These are phyloP conservation scores for Wallacemonas sp. DNA, from an alignment of 208 protist genomes.

Conservation along the genomic window DNA sequence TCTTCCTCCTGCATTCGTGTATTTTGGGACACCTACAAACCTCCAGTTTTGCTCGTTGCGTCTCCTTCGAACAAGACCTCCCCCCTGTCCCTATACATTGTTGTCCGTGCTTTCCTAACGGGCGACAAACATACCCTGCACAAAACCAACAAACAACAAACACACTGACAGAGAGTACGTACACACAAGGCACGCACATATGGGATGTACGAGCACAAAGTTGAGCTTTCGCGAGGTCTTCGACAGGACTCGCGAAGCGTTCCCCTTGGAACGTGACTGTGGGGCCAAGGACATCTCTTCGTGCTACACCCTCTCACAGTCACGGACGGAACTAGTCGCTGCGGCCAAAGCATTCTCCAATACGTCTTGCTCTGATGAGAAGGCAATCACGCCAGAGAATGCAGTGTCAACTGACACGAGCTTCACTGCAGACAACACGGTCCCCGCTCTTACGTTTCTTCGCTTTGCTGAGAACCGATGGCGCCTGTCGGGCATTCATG, in stretches of 20 bases:
- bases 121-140: neutral
- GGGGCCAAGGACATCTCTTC: neutral
- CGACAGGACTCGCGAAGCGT: neutral
- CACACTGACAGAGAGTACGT: too few relatives aligned
- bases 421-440: neutral
- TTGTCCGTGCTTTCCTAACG: neutral
- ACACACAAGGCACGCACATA: neutral
- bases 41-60: too few relatives aligned
- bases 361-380: too few relatives aligned
- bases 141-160: too few relatives aligned
- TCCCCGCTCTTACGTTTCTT: neutral
- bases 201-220: conserved; percentile 13
- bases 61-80: neutral
- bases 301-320: neutral
- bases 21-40: too few relatives aligned
- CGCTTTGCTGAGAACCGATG: neutral
- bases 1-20: neutral
- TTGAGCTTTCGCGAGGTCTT: neutral
- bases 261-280: neutral
- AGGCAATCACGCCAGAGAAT: too few relatives aligned
- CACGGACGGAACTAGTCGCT: neutral
- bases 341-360: neutral
- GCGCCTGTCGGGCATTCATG: conserved; percentile 1
- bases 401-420: neutral
- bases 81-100: neutral